A percentile compares a stretch with the other conserved stretches of the same genome.
Conservation (phyloP, 2,329 filamentous ascomycete genomes). For the Epicoccum nigrum region DNA sequence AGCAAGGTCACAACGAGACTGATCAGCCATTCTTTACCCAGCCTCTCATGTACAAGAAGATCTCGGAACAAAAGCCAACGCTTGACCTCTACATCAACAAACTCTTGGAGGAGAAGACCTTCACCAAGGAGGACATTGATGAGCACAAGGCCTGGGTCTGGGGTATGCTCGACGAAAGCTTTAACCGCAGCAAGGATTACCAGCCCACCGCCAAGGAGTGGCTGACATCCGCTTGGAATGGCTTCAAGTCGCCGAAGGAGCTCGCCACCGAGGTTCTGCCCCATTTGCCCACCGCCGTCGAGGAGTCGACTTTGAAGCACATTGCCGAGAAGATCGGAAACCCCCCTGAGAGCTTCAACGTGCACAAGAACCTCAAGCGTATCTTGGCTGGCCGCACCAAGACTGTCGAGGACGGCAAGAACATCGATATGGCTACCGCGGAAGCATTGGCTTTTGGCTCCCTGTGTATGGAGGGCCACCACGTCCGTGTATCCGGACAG, state of each 20-base stretch:
- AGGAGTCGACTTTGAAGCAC: slow-evolving; percentile 73
- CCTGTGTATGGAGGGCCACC: slow-evolving; percentile 89
- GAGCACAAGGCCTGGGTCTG: slow-evolving; percentile 99
- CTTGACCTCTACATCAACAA: slow-evolving; percentile 92
- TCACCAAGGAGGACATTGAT: slow-evolving; percentile 96
- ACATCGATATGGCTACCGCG: slow-evolving; percentile 96
- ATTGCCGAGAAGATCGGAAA: slow-evolving; percentile 81
- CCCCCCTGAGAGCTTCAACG: slow-evolving; percentile 81
- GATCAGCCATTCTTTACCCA: slow-evolving; percentile 99
- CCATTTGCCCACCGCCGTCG: slow-evolving; percentile 85
- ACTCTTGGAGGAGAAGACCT: slow-evolving; percentile 88
- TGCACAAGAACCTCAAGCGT: slow-evolving; percentile 96
- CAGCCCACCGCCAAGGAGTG: slow-evolving; percentile 96
- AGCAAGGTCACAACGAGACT: slow-evolving; percentile 99
- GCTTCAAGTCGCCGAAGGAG: slow-evolving; percentile 99
- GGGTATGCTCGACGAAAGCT: slow-evolving; percentile 98
- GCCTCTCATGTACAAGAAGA: slow-evolving; percentile 99
- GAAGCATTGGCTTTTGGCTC: slow-evolving; percentile 95
- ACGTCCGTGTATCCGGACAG: slow-evolving; percentile 96
- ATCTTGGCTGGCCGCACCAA: slow-evolving; percentile 90
- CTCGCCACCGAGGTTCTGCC: slow-evolving; percentile 91
- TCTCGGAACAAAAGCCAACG: slow-evolving; percentile 80
- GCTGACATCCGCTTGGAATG: slow-evolving; percentile 98
- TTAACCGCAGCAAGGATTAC: slow-evolving; percentile 96
- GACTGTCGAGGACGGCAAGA: slow-evolving; percentile 87